Base-by-base conservation (phyloP, 495 filamentous ascomycete species). In the Lophiostoma macrostomum region DNA sequence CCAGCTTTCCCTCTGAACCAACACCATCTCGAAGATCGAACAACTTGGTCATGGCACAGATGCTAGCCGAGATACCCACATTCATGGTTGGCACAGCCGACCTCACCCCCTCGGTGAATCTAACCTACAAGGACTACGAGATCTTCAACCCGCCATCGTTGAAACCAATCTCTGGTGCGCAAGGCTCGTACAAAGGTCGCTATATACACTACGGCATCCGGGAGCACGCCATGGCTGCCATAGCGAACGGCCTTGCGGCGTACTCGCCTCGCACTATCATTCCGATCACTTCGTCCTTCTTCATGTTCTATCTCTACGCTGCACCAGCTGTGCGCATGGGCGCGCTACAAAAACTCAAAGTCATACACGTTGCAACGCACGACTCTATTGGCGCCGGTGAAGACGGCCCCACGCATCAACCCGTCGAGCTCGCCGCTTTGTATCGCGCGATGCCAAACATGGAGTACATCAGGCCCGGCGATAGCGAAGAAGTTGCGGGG, bases 11-110 rank as follows among this genome's bases (percentile, higher is more conserved):
- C 1, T 69, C 70, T 0, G 69, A 66, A 39, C 68, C 75, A 0
- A 81, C 76, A 1, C 65, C 79, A 19, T 73, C 76, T 1, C 66
- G 78, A 39, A 72, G 72, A 19, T 73, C 78, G 1, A 68, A 74
- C 2, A 78, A 76, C 5, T 60, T 77, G 1, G 71, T 80, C 4
- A 76, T 72, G 53, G 77, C 77, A 47, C 75, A 76, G 0, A 61
- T 83, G 13, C 73, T 73, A 2, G 55, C 72, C 27, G 64, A 74
- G 5, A 45, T 78, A 7, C 64, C 68, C 12, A 72, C 65, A 20
- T 74, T 83, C 61, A 79, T 83, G 73, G 75, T 80, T 19, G 80
- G 79, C 5, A 80, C 78, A 0, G 80, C 80, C 4, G 80, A 84
- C 58, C 67, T 84, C 14, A 73, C 77, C 0, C 77, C 78, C 5